Percentiles rank a stretch among this genome's conserved stretches.
Evolutionary conservation across 2,329 filamentous ascomycete species (phyloP).

Genomic region (Chaetomium globosum): DNA sequence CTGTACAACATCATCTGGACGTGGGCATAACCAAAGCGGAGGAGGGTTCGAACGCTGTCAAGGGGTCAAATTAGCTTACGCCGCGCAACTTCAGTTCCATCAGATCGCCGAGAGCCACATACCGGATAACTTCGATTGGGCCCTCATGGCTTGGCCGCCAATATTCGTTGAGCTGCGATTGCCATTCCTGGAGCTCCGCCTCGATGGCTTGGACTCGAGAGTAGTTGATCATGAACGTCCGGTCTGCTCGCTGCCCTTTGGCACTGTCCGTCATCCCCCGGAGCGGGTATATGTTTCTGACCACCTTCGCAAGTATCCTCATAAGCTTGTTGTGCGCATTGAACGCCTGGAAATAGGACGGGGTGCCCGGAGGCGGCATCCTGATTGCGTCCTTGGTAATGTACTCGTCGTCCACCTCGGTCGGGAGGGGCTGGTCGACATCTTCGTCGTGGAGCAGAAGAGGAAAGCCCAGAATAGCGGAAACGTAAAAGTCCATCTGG

Average conservation of each 20-base stretch:
- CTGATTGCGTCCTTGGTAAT: conserved; percentile 62
- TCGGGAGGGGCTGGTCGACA: conserved; percentile 66
- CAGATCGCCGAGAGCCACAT: conserved; percentile 42
- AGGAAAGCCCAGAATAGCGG: conserved; percentile 67
- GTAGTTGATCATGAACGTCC: conserved; percentile 65
- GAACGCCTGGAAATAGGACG: conserved; percentile 65
- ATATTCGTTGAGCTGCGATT: conserved; percentile 68
- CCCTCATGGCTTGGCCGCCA: conserved; percentile 80
- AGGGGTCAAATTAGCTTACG: conserved; percentile 6
- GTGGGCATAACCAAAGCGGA: conserved; percentile 79
- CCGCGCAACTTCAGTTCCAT: background rate
- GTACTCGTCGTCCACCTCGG: conserved; percentile 68
- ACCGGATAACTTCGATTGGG: conserved; percentile 74
- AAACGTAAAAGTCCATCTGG: conserved; percentile 72
- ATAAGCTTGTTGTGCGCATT: conserved; percentile 68
- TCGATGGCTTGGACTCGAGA: conserved; percentile 67
- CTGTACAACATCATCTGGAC: conserved; percentile 82
- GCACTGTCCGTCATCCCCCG: conserved; percentile 57
- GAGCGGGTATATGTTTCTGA: conserved; percentile 67
- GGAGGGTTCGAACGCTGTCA: conserved; percentile 67
- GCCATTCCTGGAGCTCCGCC: conserved; percentile 64
- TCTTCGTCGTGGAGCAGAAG: conserved; percentile 65
- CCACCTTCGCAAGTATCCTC: conserved; percentile 65
- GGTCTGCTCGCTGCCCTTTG: conserved; percentile 48
- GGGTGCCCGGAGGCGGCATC: conserved; percentile 56